Percentiles rank a stretch among this genome's conserved stretches.
Conservation (phyloP, 2,329 filamentous ascomycete species). For the Trematosphaeria pertusa region DNA sequence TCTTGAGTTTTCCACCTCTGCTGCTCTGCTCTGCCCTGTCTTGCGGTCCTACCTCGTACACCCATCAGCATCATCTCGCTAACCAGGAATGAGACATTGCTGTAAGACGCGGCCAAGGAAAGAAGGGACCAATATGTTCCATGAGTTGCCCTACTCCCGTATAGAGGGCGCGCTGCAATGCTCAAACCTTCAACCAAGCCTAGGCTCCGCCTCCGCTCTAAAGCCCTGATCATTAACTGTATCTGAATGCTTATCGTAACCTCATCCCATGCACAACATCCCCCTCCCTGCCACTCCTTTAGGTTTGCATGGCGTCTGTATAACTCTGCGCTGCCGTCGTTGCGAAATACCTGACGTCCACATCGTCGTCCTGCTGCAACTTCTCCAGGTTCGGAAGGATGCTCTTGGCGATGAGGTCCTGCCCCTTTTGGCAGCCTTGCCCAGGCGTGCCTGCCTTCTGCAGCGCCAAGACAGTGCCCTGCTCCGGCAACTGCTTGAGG, state of each 20-base stretch:
- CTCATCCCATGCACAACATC: conserved; percentile 27
- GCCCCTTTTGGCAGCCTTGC: conserved; percentile 70
- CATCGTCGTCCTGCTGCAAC: conserved; percentile 95
- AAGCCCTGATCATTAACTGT: conserved; percentile 38
- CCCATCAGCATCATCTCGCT: neutral
- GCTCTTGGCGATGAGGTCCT: conserved; percentile 83
- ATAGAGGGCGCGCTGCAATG: conserved; percentile 28
- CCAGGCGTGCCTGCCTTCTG: conserved; percentile 75
- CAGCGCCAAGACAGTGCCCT: conserved; percentile 83
- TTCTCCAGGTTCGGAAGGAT: conserved; percentile 92
- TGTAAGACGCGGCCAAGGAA: conserved; percentile 1
- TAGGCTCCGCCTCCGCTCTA: conserved; percentile 19
- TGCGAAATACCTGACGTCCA: conserved; percentile 97
- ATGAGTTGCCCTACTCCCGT: conserved; percentile 26
- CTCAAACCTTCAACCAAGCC: conserved; percentile 24
- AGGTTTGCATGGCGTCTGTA: conserved; percentile 50
- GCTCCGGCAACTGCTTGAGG: conserved; percentile 87
- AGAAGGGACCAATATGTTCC: conserved; percentile 19
- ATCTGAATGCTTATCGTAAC: conserved; percentile 39
- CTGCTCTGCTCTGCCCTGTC: neutral
- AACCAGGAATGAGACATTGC: neutral
- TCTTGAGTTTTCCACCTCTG: conserved; percentile 24
- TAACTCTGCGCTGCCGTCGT: conserved; percentile 77
- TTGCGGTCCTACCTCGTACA: conserved; percentile 18
- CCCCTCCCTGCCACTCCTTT: too few relatives aligned